phyloP scores from a whole-genome alignment of 2,329 filamentous ascomycete genomes.

The Exophiala bonariae region DNA sequence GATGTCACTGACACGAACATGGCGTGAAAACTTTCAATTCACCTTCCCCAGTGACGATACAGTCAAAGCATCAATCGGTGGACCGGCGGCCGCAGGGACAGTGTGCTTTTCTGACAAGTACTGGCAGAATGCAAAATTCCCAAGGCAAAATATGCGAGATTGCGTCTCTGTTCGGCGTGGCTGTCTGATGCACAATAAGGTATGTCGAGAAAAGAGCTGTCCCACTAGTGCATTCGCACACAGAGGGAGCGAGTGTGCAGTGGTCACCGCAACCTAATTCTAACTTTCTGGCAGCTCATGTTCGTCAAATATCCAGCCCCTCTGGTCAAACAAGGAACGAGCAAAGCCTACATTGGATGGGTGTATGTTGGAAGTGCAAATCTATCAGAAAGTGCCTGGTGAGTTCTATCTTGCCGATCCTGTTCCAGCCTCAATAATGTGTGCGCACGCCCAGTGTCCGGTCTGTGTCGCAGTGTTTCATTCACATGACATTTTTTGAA shows the following conservation, averaged over 20 bases:
- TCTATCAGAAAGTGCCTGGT: constrained; percentile 90
- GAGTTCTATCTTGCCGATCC: constrained; percentile 43
- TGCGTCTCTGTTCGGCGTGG: constrained; percentile 70
- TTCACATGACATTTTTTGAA: background rate
- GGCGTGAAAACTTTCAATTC: constrained; percentile 59
- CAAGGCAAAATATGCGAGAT: constrained; percentile 70
- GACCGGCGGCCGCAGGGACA: constrained; percentile 68
- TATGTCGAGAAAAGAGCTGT: constrained; percentile 43
- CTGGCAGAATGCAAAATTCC: constrained; percentile 70
- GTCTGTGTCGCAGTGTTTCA: background rate
- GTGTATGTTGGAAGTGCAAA: constrained; percentile 90
- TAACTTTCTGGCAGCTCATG: constrained; percentile 15
- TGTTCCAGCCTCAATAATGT: no score
- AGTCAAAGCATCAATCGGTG: constrained; percentile 64
- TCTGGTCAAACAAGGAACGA: background rate
- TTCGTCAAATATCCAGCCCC: constrained; percentile 15
- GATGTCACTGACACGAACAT: background rate
- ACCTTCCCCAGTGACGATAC: constrained; percentile 80
- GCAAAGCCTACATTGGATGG: constrained; percentile 55
- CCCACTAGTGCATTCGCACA: no score
- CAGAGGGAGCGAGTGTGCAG: no score
- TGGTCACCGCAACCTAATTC: background rate
- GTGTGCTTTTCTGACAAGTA: constrained; percentile 75
- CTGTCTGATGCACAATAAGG: constrained; percentile 86
- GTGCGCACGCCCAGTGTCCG: no score